Conservation (phyloP, 2,329 filamentous ascomycete genomes). For the Didymella keratinophila region DNA sequence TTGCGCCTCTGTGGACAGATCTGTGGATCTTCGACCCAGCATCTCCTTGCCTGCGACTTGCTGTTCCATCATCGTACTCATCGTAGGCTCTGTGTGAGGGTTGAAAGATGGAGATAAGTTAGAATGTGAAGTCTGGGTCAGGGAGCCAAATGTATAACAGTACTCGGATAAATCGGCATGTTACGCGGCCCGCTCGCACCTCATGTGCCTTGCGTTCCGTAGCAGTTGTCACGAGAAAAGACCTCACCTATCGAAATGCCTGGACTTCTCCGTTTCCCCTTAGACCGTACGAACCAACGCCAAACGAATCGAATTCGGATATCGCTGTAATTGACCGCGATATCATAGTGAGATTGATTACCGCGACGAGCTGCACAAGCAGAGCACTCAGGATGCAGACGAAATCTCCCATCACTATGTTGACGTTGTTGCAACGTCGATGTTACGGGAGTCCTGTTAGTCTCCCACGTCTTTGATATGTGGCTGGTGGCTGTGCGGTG, state of each 20-base stretch:
- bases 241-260: not conserved
- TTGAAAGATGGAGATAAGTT: not conserved
- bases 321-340: not conserved
- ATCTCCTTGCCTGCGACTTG: constrained; percentile 10
- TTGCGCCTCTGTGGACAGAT: not conserved
- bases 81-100: not conserved
- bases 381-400: not conserved
- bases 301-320: not conserved
- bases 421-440: not conserved
- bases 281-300: not conserved
- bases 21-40: constrained; percentile 10
- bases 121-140: not conserved
- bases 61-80: not conserved
- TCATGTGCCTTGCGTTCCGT: constrained; percentile 20
- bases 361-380: not conserved
- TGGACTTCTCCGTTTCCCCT: not conserved
- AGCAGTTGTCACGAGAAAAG: not conserved
- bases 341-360: not conserved
- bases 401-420: too few relatives aligned
- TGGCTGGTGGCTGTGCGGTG: constrained; percentile 17
- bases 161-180: constrained; percentile 17
- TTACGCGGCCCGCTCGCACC: constrained; percentile 8
- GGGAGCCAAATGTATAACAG: constrained; percentile 11
- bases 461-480: constrained; percentile 2
- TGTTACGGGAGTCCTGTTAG: not conserved